phyloP scores from a whole-genome alignment of 2,329 filamentous ascomycete genomes.

The Plenodomus tracheiphilus region DNA sequence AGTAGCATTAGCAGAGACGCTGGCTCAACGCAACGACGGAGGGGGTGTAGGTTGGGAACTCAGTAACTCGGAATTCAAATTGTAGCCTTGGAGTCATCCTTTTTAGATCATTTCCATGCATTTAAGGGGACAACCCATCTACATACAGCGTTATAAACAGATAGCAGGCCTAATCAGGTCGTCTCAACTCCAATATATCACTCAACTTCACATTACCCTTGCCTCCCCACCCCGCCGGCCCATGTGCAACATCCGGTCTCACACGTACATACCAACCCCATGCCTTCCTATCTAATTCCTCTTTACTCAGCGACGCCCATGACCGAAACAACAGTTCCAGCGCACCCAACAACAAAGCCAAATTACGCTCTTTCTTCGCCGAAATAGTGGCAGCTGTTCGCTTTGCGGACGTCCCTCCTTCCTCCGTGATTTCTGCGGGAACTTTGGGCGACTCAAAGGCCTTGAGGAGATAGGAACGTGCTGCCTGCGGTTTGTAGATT shows the following conservation, averaged over 20 bases:
- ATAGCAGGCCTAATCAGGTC: conserved; percentile 4
- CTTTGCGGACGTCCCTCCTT: conserved; percentile 43
- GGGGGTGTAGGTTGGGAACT: conserved; percentile 68
- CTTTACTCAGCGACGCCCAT: conserved; percentile 66
- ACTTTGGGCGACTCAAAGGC: conserved; percentile 60
- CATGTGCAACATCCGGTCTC: conserved; percentile 74
- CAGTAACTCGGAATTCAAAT: conserved; percentile 74
- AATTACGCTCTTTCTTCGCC: conserved; percentile 68
- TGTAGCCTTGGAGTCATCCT: conserved; percentile 48
- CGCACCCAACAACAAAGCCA: conserved; percentile 70
- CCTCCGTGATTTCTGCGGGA: conserved; percentile 2
- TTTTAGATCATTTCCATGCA: too few species aligned
- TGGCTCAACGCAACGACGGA: conserved; percentile 63
- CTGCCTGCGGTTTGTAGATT: conserved; percentile 73
- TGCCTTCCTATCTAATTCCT: conserved; percentile 74
- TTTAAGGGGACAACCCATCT: too few species aligned
- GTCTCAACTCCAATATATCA: conserved; percentile 56
- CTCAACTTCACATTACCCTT: conserved; percentile 71
- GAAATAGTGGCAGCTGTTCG: conserved; percentile 54
- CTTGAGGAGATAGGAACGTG: conserved; percentile 61
- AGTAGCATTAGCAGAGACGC: conserved; percentile 67
- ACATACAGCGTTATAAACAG: too few species aligned
- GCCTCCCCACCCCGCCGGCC: conserved; percentile 79
- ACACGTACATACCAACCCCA: conserved; percentile 83
- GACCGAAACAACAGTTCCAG: conserved; percentile 73